Conservation (phyloP, 1,139 yeast species). For the Hyphopichia fennica region DNA sequence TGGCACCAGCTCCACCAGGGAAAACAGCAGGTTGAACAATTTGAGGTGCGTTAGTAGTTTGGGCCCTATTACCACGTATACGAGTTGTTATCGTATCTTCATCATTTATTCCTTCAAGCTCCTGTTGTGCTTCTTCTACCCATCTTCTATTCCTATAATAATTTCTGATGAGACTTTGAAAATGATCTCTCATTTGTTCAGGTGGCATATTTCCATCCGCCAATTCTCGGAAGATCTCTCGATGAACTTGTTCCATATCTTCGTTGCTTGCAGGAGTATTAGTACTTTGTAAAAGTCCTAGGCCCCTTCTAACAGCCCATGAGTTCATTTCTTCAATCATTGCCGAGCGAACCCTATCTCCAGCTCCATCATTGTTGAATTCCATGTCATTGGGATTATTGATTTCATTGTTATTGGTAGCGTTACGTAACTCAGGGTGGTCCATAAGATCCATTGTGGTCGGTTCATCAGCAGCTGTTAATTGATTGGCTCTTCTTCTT, state of each 20-base stretch:
- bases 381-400: neutral
- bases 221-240: slow-evolving; percentile 36
- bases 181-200: slow-evolving; percentile 42
- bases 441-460: too few species aligned
- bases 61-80: neutral
- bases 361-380: neutral
- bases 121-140: neutral
- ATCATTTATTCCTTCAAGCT: neutral
- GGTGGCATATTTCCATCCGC: slow-evolving; percentile 35
- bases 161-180: slow-evolving; percentile 32
- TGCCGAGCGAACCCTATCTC: neutral
- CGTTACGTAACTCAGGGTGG: too few species aligned
- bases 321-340: slow-evolving; percentile 22
- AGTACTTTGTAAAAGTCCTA: slow-evolving; percentile 24
- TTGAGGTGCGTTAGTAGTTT: slow-evolving; percentile 38
- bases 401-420: too few species aligned
- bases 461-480: neutral
- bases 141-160: slow-evolving; percentile 26
- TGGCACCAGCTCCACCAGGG: slow-evolving; percentile 28
- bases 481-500: slow-evolving; percentile 18
- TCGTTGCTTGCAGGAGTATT: slow-evolving; percentile 15
- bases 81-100: slow-evolving; percentile 2
- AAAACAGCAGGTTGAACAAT: slow-evolving; percentile 46
- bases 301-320: slow-evolving; percentile 38
- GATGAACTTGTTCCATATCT: slow-evolving; percentile 30